Evolutionary conservation across 495 filamentous ascomycete genomes (phyloP), one percentile per base, ranked within the genome.

Genomic region (Neurospora sp.): DNA sequence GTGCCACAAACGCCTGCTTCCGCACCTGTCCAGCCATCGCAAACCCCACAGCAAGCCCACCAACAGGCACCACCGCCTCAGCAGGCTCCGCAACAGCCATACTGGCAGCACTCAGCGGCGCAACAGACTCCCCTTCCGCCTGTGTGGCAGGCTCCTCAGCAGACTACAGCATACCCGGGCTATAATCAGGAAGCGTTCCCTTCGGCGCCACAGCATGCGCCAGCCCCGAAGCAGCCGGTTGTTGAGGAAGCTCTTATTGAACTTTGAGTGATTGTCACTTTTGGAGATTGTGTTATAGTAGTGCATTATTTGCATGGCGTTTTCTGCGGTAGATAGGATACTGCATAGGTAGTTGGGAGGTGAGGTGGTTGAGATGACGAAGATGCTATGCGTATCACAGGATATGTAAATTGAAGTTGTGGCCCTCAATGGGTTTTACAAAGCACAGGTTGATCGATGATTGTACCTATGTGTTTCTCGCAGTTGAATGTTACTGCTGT

Each of bases 211-310:
- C 84, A 85, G 41, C 89, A 88, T 75, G 87, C 91, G 75, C 85
- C 53, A 65, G 53, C 53, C 27, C 27, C 88, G 39, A 86, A 87
- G 72, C 84, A 89, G 71, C 85, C 88, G 12, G 87, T 88, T 16
- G 85, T 93, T 72, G 95, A 98, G 81, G 95, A 98, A 82, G 94
- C 92, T 77, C 83, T 98, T 80, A 98, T 98, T 82, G 95, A 98
- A 78, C 83, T 93, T 71, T 93, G 82, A 81, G 65, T 53, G 22
- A 48, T 8, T 8, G 20, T n/a, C 35, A 70, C 20, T 69, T 20
- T 69, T 37, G 53, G 65, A 46, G n/a, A 82, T 86, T 70, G 81
- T 83, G 75, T 88, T 86, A 86, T 78, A 78, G 76, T 79, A 77
- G 48, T 80, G 81, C 76, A 74, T 68, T 73, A 77, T 76, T 10